Evolutionary conservation across 2,329 filamentous ascomycete species (phyloP), one percentile per base, ranked within the genome.

Genomic region (Huntiella decipiens): DNA sequence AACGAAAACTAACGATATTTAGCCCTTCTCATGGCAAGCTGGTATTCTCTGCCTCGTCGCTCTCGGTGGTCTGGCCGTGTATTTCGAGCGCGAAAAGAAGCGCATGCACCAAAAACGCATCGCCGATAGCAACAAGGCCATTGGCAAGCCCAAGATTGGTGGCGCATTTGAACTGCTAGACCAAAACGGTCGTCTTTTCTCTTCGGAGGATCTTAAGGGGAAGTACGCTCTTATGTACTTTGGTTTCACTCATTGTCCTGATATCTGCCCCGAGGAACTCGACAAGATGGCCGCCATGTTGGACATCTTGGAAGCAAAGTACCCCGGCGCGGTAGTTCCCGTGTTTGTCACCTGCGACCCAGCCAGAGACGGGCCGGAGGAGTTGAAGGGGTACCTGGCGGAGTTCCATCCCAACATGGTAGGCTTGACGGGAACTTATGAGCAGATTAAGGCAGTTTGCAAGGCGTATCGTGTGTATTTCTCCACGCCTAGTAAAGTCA

Each of bases 221-320:
- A 83, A 82, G 61, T 91, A 94, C 65, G 73, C 74, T 46, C 62
- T 92, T 64, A 82, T 83, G 34, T 98, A 98, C 66, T 98, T 98
- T 60, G 91, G 91, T 56, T 98, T 98, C 71, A 88, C 85, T 6
- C 87, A 95, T 63, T 98, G 91, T 61, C 91, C 91, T 17, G 91
- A 98, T 60, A 98, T 98, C 60, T 98, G 91, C 67, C 91, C 91
- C 32, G 91, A 98, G 58, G 91, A 98, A 65, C 79, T 98, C 56
- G 91, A 98, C 67, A 98, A 98, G 68, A 95, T 98, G 87, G 83
- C 88, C n/a, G 71, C 72, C 49, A 94, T 96, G 75, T 81, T 92
- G 57, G 86, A 98, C 58, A 67, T 73, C 5, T 70, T 79, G 38
- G 66, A 77, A 53, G 65, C 64, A 43, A 62, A 69, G 54, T 56